Conservation (phyloP, 129 eudicot species). For the Helichrysum umbraculigerum region DNA sequence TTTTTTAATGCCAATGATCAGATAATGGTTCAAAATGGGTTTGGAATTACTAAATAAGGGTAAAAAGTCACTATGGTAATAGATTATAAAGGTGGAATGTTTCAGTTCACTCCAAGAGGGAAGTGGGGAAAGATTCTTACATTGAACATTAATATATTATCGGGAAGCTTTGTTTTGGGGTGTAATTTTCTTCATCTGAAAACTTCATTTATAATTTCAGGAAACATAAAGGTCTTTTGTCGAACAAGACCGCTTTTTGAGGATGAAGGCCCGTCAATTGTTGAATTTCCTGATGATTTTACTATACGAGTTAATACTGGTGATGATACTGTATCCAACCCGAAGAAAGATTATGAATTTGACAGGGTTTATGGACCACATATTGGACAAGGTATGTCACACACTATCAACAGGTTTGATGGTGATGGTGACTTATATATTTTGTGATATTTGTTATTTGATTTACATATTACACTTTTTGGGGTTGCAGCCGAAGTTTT, state of each 20-base stretch:
- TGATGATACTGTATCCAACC: constrained; percentile 73
- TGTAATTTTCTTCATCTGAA: constrained; percentile 1
- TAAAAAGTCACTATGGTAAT: background rate
- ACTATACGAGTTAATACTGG: constrained; percentile 77
- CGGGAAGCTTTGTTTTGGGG: constrained; percentile 10
- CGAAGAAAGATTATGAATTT: constrained; percentile 95
- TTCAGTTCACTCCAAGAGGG: constrained; percentile 1
- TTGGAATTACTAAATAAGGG: background rate
- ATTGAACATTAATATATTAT: constrained; percentile 1
- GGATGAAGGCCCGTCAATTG: constrained; percentile 85
- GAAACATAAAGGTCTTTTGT: constrained; percentile 88
- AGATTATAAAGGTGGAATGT: constrained; percentile 1
- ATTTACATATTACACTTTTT: constrained; percentile 18
- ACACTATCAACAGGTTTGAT: constrained; percentile 5
- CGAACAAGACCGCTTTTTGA: constrained; percentile 96
- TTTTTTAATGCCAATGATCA: constrained; percentile 4
- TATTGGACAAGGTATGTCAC: constrained; percentile 84
- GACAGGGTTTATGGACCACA: constrained; percentile 99
- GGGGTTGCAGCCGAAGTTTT: constrained; percentile 85
- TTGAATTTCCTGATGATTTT: constrained; percentile 88
- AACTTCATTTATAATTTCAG: constrained; percentile 41
- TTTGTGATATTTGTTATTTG: constrained; percentile 16
- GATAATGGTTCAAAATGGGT: constrained; percentile 7
- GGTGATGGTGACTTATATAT: constrained; percentile 19
- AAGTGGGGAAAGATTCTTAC: background rate